Base-by-base conservation (phyloP, 2,329 filamentous ascomycete genomes). In the Beauveria medogensis region DNA sequence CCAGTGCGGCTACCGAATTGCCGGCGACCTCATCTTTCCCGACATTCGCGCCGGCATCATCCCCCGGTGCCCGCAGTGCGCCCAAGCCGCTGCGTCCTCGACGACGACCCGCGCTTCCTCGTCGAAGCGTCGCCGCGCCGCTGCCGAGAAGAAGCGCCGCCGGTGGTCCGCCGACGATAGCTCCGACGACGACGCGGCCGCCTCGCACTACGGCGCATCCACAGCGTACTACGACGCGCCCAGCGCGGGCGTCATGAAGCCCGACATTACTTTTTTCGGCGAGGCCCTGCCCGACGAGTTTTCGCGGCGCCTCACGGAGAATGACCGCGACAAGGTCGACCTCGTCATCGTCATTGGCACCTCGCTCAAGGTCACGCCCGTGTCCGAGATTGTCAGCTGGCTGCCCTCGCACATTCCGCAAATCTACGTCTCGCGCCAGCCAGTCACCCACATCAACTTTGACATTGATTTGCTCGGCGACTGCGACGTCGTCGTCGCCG, bases 251-350 rank as follows among this genome's bases (percentile, higher is more conserved):
- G 86, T 96, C 71, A 96, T 96, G 91, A 96, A 90, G 80, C 94
- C 94, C 9, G 93, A 97, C 76, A 97, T 99, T 70, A 97, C 91
- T 52, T 97, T 99, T 78, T 97, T 97, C 69, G 93, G 93, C 67
- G 94, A 99, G 76, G 82, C 87, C 55, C 86, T 99, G 1, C 92
- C 93, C 0, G 86, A 90, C 67, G 83, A 85, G 66, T 99, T 99
- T 74, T 89, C 89, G 61, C 80, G 84, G 55, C 88, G 92, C 8
- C 82, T 97, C 16, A 85, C 90, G n/a, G 82, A 90, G 63, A 83
- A 91, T 67, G 94, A 99, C 73, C 85, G 86, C 62, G 84, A 91
- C 65, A 80, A 83, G 61, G 90, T 90, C 1, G 94, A 99, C 71
- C 82, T 99, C 18, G 90, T 97, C 66, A 87, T 99, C 66, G 92